Evolutionary conservation across 2,329 filamentous ascomycete genomes (phyloP).

Genomic region (Sordariomycetes sp.): DNA sequence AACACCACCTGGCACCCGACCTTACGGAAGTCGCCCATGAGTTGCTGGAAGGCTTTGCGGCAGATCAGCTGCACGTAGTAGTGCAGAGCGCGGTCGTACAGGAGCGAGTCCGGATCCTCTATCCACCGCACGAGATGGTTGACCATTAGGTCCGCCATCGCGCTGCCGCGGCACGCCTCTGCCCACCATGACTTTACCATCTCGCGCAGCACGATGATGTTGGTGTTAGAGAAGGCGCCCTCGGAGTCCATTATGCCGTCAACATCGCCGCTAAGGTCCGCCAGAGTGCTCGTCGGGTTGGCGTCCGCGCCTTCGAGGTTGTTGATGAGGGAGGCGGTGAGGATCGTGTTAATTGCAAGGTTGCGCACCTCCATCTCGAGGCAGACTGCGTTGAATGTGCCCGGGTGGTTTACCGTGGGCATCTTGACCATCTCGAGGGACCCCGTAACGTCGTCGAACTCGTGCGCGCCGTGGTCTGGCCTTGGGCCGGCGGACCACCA

Average conservation of each 20-base stretch:
- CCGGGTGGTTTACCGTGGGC: conserved; percentile 87
- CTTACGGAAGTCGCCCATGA: conserved; percentile 92
- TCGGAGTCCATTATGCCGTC: conserved; percentile 24
- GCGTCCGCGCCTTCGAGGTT: conserved; percentile 87
- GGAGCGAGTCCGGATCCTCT: conserved; percentile 81
- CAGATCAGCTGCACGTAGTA: conserved; percentile 99
- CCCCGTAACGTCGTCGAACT: conserved; percentile 79
- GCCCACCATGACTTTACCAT: conserved; percentile 99
- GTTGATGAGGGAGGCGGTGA: conserved; percentile 93
- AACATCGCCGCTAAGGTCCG: conserved; percentile 50
- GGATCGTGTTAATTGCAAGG: conserved; percentile 91
- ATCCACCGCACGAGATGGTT: conserved; percentile 97
- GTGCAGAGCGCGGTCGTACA: conserved; percentile 89
- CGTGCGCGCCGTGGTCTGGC: conserved; percentile 92
- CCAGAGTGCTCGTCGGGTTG: conserved; percentile 72
- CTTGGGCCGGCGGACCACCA: conserved; percentile 90
- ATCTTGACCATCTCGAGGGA: conserved; percentile 80
- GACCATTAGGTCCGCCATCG: conserved; percentile 95
- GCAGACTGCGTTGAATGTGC: conserved; percentile 90
- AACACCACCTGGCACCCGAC: conserved; percentile 96
- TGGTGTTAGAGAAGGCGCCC: conserved; percentile 77
- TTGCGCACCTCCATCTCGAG: conserved; percentile 93
- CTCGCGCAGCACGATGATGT: conserved; percentile 81
- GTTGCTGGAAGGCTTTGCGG: conserved; percentile 88
- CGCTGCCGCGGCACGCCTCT: conserved; percentile 80